Percentiles rank a stretch among this genome's conserved stretches.
These are phyloP conservation scores for Polychaeton citri DNA, from an alignment of 2,329 filamentous ascomycete species.

Conservation along the genomic window DNA sequence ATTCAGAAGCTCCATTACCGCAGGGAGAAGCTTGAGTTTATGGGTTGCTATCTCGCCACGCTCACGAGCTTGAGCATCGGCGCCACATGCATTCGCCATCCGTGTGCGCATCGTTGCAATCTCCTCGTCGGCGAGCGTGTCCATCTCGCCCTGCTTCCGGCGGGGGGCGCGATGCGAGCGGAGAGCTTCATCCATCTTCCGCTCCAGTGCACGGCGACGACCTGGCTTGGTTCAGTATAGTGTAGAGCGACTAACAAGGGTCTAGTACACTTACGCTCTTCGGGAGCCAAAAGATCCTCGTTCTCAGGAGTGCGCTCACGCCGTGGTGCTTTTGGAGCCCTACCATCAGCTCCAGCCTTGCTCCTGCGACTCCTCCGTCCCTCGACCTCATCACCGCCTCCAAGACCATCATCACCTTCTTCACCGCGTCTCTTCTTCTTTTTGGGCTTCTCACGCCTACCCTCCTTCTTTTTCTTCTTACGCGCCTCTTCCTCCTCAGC, in stretches of 20 bases:
- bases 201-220: conserved; percentile 69
- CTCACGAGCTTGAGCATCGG: conserved; percentile 71
- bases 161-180: conserved; percentile 65
- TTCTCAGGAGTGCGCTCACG: conserved; percentile 46
- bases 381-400: conserved; percentile 39
- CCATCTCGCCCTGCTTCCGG: conserved; percentile 82
- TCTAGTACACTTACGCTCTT: conserved; percentile 50
- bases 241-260: not conserved
- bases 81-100: conserved; percentile 83
- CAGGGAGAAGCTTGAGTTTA: conserved; percentile 86
- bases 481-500: conserved; percentile 46
- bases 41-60: conserved; percentile 70
- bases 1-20: conserved; percentile 78
- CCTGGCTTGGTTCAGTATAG: conserved; percentile 26
- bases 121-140: conserved; percentile 78
- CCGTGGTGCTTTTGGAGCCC: conserved; percentile 31
- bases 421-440: conserved; percentile 43
- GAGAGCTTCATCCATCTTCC: conserved; percentile 75
- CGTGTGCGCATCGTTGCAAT: conserved; percentile 75
- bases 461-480: conserved; percentile 50
- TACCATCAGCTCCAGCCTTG: conserved; percentile 29
- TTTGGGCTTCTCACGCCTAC: conserved; percentile 38
- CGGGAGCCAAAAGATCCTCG: conserved; percentile 68
- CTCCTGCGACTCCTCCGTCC: conserved; percentile 40
- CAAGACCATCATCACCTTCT: conserved; percentile 39